Conservation (phyloP, 495 filamentous ascomycete species). For the Xeromyces bisporus region DNA sequence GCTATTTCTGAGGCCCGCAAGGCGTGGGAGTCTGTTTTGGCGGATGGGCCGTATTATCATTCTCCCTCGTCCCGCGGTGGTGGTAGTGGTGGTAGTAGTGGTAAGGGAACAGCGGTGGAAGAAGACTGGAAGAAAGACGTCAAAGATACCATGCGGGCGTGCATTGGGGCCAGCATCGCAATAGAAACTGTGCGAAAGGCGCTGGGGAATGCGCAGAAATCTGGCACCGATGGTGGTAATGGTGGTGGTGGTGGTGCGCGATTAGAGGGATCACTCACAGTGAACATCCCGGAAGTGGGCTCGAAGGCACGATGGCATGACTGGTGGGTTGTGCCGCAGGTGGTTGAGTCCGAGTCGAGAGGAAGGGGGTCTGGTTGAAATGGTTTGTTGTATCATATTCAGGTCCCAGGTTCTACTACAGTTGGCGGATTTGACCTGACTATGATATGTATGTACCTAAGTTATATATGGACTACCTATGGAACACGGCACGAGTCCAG, state of each 20-base stretch:
- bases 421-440: too few relatives aligned
- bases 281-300: slow-evolving; percentile 36
- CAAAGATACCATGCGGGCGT: slow-evolving; percentile 43
- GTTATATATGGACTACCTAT: too few relatives aligned
- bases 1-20: slow-evolving; percentile 44
- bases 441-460: too few relatives aligned
- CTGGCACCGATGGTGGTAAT: not conserved
- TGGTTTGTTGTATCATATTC: too few relatives aligned
- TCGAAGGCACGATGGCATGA: slow-evolving; percentile 44
- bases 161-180: slow-evolving; percentile 48
- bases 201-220: slow-evolving; percentile 12
- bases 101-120: slow-evolving; percentile 26
- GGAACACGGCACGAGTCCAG: too few relatives aligned
- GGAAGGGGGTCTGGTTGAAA: too few relatives aligned
- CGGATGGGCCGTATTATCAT: slow-evolving; percentile 24
- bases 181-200: slow-evolving; percentile 40
- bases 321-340: slow-evolving; percentile 64
- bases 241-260: slow-evolving; percentile 14
- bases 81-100: slow-evolving; percentile 18
- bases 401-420: too few relatives aligned
- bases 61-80: slow-evolving; percentile 2
- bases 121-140: slow-evolving; percentile 40
- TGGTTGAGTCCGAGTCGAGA: slow-evolving; percentile 11
- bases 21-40: slow-evolving; percentile 44
- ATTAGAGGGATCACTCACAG: too few relatives aligned